These are phyloP conservation scores for Orbilia quercus DNA, from an alignment of 2,329 filamentous ascomycete species.

Conservation along the genomic window DNA sequence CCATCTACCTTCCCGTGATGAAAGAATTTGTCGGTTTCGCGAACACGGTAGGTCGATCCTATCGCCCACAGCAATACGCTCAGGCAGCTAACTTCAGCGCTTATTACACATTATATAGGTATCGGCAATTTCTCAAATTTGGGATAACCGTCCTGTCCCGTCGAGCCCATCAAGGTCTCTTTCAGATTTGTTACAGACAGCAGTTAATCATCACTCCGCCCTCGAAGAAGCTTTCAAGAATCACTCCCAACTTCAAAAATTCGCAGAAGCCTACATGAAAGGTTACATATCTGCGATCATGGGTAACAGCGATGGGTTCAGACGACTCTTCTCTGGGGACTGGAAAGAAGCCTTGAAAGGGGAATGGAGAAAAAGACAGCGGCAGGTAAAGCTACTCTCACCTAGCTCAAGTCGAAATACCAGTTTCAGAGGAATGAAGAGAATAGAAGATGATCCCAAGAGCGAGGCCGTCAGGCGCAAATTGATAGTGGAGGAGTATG, in stretches of 20 bases:
- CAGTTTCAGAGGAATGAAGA: not conserved
- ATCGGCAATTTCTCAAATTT: not conserved
- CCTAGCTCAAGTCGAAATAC: not conserved
- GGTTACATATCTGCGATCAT: constrained; percentile 16
- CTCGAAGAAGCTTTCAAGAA: constrained; percentile 7
- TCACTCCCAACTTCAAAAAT: constrained; percentile 27
- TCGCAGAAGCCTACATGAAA: constrained; percentile 35
- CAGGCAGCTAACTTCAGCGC: not conserved
- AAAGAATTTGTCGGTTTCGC: constrained; percentile 15
- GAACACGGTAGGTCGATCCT: constrained; percentile 8
- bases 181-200: not conserved
- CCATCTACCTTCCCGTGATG: constrained; percentile 12
- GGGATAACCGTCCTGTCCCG: not conserved
- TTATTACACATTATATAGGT: constrained; percentile 9
- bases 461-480: constrained; percentile 9
- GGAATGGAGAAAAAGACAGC: constrained; percentile 11
- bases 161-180: not conserved
- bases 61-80: not conserved
- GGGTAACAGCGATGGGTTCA: not conserved
- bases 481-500: constrained; percentile 35
- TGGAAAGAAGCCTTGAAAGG: constrained; percentile 18
- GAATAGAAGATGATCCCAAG: not conserved
- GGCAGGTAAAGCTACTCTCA: not conserved
- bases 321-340: constrained; percentile 4
- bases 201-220: not conserved